phyloP scores from a whole-genome alignment of 192 early-diverging fungal genomes.

The Entomortierella beljakovae region DNA sequence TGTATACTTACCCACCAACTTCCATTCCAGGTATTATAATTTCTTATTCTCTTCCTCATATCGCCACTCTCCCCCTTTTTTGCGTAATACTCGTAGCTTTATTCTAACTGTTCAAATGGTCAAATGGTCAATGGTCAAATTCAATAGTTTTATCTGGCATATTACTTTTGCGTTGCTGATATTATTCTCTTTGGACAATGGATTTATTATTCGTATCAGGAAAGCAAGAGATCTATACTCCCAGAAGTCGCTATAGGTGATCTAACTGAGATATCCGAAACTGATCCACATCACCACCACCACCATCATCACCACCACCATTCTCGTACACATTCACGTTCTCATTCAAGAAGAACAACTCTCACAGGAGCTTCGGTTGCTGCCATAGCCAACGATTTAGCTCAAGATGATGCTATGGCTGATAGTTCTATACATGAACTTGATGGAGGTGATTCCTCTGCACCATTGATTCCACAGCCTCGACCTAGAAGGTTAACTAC shows the following conservation, averaged over 20 bases:
- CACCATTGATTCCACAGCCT: constrained; percentile 17
- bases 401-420: background rate
- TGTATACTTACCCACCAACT: constrained; percentile 77
- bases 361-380: background rate
- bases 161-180: constrained; percentile 59
- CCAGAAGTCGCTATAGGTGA: constrained; percentile 20
- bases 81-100: background rate
- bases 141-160: constrained; percentile 65
- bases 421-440: background rate
- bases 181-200: constrained; percentile 54
- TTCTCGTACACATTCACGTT: constrained; percentile 4
- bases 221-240: constrained; percentile 5
- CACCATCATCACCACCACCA: constrained; percentile 14
- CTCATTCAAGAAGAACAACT: constrained; percentile 1
- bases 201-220: constrained; percentile 52
- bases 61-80: background rate
- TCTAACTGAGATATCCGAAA: constrained; percentile 17
- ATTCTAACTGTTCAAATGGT: background rate
- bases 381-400: background rate
- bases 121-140: too few species aligned
- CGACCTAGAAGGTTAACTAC: constrained; percentile 26
- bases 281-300: constrained; percentile 10
- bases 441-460: constrained; percentile 4
- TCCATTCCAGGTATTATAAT: constrained; percentile 71
- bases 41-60: background rate